Conservation (phyloP, 2,329 filamentous ascomycete genomes). For the Fusarium acutatum region DNA sequence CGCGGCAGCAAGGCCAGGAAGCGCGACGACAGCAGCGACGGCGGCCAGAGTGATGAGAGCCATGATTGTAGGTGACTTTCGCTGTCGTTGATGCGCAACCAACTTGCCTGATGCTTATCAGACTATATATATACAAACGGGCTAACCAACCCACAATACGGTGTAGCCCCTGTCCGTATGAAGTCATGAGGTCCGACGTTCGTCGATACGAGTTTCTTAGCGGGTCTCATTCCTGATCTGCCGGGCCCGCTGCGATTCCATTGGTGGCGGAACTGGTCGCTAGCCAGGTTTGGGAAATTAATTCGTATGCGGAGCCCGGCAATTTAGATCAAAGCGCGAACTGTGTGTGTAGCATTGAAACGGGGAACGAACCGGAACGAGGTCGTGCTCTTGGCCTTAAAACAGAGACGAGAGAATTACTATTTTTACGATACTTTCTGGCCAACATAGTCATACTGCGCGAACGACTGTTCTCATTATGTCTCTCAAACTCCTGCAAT, state of each 20-base stretch:
- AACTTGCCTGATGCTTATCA: neutral
- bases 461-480: neutral
- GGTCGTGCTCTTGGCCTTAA: neutral
- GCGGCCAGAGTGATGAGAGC: neutral
- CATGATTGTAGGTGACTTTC: neutral
- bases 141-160: neutral
- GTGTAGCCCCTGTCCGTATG: neutral
- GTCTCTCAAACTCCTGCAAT: neutral
- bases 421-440: neutral
- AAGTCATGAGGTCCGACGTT: neutral
- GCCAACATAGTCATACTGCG: accelerated
- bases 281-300: neutral
- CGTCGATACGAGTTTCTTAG: neutral
- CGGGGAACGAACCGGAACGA: neutral
- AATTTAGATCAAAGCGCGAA: neutral
- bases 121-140: neutral
- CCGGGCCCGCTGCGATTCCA: neutral
- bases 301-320: neutral
- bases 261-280: accelerated
- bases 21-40: neutral
- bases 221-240: neutral
- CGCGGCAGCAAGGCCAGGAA: neutral
- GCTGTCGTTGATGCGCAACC: neutral
- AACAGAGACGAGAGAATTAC: neutral
- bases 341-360: neutral